Evolutionary conservation across 345 rosid genomes (phyloP), one percentile per base, ranked within the genome.

Genomic region (Mercurialis annua): DNA sequence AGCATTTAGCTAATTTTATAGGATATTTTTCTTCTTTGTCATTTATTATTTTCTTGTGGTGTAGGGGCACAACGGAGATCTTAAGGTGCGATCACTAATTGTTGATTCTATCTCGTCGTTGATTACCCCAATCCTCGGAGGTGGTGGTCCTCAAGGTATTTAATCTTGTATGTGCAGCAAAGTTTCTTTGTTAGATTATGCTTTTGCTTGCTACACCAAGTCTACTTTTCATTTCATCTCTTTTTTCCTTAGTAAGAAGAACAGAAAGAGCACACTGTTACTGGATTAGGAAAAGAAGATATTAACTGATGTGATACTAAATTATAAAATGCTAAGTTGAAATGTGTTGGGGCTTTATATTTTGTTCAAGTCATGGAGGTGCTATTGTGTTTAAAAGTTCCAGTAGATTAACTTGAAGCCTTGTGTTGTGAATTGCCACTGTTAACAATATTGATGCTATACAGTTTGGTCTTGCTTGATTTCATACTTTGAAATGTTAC

Each of bases 81-180:
- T 10, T 65, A 65, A 63, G 34, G 80, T 76, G 70, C 78, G 62
- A 64, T 69, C 86, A 77, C 77, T 91, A 63, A 70, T 89, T 55
- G 73, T 91, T 71, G 97, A 91, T 83, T 87, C 97, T 34, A 51
- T 91, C 68, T 89, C 96, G n/a, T 89, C 85, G 59, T 64, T 89
- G 71, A 83, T 86, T 47, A 75, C 94, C 30, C 94, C 98, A 59
- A 75, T 87, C 71, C 96, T 89, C 38, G 92, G 90, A 52, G 82
- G 90, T 77, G 62, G 71, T 70, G 75, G 88, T 71, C 72, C 91
- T 50, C 92, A 80, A 61, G 96, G 97, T 91, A 85, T 58, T 47
- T 60, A 33, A 58, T 73, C 69, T 73, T 67, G 65, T 24, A 67
- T 47, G 30, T 61, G 7, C 49, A 18, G 49, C 18, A 6, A 0